These are phyloP conservation scores for Poterioochromonas sp. DNA, from an alignment of 352 stramenopile genomes.

Conservation along the genomic window DNA sequence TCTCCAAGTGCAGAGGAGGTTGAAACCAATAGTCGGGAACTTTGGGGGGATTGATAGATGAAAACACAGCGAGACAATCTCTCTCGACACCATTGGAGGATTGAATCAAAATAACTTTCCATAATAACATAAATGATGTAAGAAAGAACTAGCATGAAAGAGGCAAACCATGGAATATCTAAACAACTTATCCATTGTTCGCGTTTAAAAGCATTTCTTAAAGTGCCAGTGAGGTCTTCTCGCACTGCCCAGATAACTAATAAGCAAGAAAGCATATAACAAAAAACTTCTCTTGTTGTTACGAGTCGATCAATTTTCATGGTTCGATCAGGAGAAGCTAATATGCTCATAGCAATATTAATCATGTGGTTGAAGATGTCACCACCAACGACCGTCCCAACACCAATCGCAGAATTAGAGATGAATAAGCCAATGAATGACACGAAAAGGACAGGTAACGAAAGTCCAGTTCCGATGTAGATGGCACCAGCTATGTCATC, in stretches of 20 bases:
- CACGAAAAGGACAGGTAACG: constrained; percentile 59
- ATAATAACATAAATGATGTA: constrained; percentile 31
- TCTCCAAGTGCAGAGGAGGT: not conserved
- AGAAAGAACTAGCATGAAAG: not conserved
- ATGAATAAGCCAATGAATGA: constrained; percentile 60
- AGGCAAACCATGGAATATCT: not conserved
- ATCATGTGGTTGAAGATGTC: constrained; percentile 66
- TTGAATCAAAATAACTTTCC: not conserved
- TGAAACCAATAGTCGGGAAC: not conserved
- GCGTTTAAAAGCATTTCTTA: not conserved
- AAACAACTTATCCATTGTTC: constrained; percentile 1
- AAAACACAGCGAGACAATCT: not conserved
- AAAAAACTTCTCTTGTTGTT: constrained; percentile 19
- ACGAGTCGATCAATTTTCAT: constrained; percentile 19
- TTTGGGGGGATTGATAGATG: not conserved
- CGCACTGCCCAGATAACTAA: constrained; percentile 12
- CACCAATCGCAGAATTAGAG: constrained; percentile 53
- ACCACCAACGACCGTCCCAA: constrained; percentile 56
- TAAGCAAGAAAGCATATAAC: constrained; percentile 30
- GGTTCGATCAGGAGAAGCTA: not conserved
- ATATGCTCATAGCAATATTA: constrained; percentile 50
- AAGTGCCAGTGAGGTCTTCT: not conserved
- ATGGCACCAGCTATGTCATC: constrained; percentile 62
- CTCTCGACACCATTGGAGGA: not conserved
- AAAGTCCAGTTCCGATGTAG: constrained; percentile 63